These are phyloP conservation scores for Xylaria sp. DNA, from an alignment of 2,329 filamentous ascomycete genomes.

Conservation along the genomic window DNA sequence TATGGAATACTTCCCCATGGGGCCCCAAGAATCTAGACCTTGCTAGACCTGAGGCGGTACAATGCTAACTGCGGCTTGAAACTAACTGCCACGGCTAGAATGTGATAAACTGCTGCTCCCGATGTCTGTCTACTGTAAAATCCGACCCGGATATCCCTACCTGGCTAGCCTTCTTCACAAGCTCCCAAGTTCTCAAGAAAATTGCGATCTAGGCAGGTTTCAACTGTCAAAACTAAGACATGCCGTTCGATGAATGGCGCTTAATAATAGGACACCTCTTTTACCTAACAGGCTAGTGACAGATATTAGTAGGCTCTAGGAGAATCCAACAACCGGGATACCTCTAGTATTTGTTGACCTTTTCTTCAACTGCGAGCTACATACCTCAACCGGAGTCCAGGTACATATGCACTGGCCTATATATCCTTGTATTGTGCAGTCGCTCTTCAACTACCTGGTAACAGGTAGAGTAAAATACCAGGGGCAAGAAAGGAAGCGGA, in stretches of 20 bases:
- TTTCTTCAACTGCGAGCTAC: neutral
- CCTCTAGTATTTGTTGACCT: neutral
- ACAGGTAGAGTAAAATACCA: too few relatives aligned
- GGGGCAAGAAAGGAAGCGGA: neutral
- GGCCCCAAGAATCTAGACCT: slow-evolving; percentile 20
- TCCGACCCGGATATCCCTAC: slow-evolving; percentile 25
- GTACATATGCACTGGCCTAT: neutral
- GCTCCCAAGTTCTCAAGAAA: neutral
- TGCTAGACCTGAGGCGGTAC: slow-evolving; percentile 4
- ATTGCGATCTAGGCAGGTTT: neutral
- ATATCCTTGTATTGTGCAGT: neutral
- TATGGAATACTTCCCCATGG: slow-evolving; percentile 28
- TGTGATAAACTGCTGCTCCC: neutral
- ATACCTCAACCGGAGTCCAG: neutral
- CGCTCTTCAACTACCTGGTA: neutral
- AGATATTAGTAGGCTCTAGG: neutral
- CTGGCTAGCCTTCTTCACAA: slow-evolving; percentile 19
- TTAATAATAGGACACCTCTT: slow-evolving; percentile 5
- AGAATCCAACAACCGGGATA: slow-evolving; percentile 2
- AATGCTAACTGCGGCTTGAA: neutral
- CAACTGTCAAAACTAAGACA: slow-evolving; percentile 8
- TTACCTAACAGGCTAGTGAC: slow-evolving; percentile 16
- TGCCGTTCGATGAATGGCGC: slow-evolving; percentile 2
- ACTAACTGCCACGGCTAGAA: neutral
- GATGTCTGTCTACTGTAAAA: neutral